Evolutionary conservation across 2,329 filamentous ascomycete species (phyloP), one percentile per base, ranked within the genome.

Genomic region (Cercospora sp.): DNA sequence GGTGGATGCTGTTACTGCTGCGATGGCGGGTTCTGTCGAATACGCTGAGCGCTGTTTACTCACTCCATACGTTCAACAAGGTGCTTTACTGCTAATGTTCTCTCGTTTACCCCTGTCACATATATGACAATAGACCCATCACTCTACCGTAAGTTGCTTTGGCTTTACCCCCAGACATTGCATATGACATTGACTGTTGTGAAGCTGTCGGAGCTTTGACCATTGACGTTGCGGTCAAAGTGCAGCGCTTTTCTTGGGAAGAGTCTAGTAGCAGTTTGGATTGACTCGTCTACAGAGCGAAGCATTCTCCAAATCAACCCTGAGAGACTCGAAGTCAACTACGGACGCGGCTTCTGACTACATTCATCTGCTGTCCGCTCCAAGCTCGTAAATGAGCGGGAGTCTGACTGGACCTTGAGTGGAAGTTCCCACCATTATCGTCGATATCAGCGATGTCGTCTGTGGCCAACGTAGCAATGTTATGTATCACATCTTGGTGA

Each of bases 41-140:
- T 57, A 49, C 51, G 62, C 62, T 65, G 34, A 21, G 18, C 26
- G 53, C 62, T 58, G 51, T 40, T 59, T 24, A 65, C 18, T 51
- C 40, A n/a, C 60, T 63, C 61, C 62, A 65, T 58, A 65, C 32
- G 51, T 58, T 49, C 51, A 53, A 53, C 51, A 45, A 40, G 51
- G 30, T 65, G 62, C 34, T 51, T 65, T 59, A 57, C 32, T 59
- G 62, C 30, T 65, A 26, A 58, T 51, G 21, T 3, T 51, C 45
- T 51, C 45, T 24, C 8, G 16, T 45, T 10, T 21, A 51, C 2
- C 21, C 9, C 9, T 13, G 45, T 26, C 45, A 51, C 21, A 24
- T 21, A 26, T 13, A 40, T 40, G 37, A 40, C n/a, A n/a, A n/a
- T n/a, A n/a, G n/a, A n/a, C n/a, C n/a, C n/a, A n/a, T n/a, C n/a